phyloP scores from a whole-genome alignment of 768 basidiomycete genomes.

The Lepiota brunneoincarnata region DNA sequence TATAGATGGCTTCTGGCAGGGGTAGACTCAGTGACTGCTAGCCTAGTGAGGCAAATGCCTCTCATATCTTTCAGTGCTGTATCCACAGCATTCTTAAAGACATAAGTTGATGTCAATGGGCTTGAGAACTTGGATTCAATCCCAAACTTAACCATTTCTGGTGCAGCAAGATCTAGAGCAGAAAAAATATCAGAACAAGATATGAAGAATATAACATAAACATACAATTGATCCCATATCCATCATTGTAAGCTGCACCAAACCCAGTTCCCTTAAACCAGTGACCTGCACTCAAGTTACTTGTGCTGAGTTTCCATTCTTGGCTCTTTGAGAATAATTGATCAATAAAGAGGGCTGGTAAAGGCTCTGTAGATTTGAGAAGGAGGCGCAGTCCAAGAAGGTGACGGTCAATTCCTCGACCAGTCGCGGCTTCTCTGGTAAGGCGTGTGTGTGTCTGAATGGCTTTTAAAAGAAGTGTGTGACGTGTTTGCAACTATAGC shows the following conservation, averaged over 20 bases:
- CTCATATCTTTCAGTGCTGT: constrained; percentile 72
- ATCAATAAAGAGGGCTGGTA: constrained; percentile 71
- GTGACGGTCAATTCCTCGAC: constrained; percentile 87
- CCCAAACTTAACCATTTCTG: constrained; percentile 83
- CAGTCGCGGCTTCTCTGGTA: constrained; percentile 75
- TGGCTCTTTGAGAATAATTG: constrained; percentile 69
- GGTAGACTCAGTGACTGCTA: constrained; percentile 16
- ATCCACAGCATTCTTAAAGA: constrained; percentile 60
- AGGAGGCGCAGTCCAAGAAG: constrained; percentile 79
- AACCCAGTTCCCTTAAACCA: constrained; percentile 92
- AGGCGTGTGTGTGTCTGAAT: constrained; percentile 67
- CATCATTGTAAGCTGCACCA: constrained; percentile 77
- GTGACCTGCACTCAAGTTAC: constrained; percentile 82
- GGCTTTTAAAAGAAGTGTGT: constrained; percentile 61
- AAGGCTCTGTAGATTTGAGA: constrained; percentile 55
- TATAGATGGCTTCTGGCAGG: constrained; percentile 27
- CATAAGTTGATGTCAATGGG: constrained; percentile 63
- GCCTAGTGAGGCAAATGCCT: constrained; percentile 39
- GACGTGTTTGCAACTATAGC: constrained; percentile 29
- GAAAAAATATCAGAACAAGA: constrained; percentile 4
- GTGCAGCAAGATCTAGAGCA: constrained; percentile 71
- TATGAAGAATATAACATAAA: constrained; percentile 12
- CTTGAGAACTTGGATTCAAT: constrained; percentile 86
- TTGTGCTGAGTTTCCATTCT: constrained; percentile 88
- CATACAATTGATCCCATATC: constrained; percentile 94